A percentile compares a stretch with the other conserved stretches of the same genome.
phyloP scores from a whole-genome alignment of 345 rosid species.

The Melaleuca alternifolia region DNA sequence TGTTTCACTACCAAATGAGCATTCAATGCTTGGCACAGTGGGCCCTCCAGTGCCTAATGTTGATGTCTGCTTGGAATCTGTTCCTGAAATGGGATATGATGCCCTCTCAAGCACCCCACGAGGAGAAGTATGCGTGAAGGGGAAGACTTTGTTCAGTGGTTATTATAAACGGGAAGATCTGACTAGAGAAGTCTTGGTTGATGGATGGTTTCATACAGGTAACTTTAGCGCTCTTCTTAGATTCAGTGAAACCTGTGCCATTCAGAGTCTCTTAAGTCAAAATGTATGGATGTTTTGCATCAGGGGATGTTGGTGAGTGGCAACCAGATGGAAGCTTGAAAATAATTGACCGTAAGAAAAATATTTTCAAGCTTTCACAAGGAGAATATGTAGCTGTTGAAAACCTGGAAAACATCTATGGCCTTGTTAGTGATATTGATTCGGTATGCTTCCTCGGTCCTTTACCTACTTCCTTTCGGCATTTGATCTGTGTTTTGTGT shows the following conservation, averaged over 20 bases:
- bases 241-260: background rate
- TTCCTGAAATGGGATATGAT: conserved; percentile 94
- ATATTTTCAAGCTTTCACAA: conserved; percentile 93
- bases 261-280: background rate
- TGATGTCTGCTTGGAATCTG: conserved; percentile 80
- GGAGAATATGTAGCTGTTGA: conserved; percentile 99
- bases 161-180: conserved; percentile 91
- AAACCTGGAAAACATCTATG: conserved; percentile 83
- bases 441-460: conserved; percentile 29
- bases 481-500: background rate
- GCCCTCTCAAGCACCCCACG: conserved; percentile 76
- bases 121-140: conserved; percentile 84
- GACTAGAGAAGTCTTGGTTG: conserved; percentile 67
- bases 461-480: background rate
- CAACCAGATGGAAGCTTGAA: conserved; percentile 95
- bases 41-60: conserved; percentile 98
- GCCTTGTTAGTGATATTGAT: conserved; percentile 50
- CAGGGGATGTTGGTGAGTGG: conserved; percentile 98
- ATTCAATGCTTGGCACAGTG: conserved; percentile 77
- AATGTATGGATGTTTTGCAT: background rate
- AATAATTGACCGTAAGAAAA: conserved; percentile 86
- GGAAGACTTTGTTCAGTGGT: conserved; percentile 71
- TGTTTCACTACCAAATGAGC: conserved; percentile 75
- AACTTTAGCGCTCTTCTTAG: background rate
- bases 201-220: conserved; percentile 99